phyloP scores from a whole-genome alignment of 192 early-diverging fungal species.

The Entophlyctis luteolus region DNA sequence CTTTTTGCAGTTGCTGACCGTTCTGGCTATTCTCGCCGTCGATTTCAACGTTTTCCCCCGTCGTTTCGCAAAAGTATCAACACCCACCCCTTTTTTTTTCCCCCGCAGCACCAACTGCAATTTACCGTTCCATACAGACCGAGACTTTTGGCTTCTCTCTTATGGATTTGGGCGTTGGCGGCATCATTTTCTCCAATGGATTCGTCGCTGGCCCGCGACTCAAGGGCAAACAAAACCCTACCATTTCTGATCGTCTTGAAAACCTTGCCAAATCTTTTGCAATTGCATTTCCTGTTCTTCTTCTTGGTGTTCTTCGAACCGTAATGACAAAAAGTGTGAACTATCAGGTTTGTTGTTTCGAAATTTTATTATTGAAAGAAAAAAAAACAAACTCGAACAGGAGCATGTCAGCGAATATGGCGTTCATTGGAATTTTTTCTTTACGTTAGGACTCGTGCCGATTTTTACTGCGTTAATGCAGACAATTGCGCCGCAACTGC shows the following conservation, averaged over 20 bases:
- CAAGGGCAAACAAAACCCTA: background rate
- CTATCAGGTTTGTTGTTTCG: conserved; percentile 63
- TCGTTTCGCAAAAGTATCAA: conserved; percentile 85
- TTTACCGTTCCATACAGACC: background rate
- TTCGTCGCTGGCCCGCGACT: conserved; percentile 64
- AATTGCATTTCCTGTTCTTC: conserved; percentile 63
- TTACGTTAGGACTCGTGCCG: conserved; percentile 84
- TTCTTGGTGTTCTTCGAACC: conserved; percentile 70
- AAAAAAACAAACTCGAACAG: conserved; percentile 31
- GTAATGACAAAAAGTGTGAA: conserved; percentile 73
- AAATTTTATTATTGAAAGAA: background rate
- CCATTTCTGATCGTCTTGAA: background rate
- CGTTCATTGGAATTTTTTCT: conserved; percentile 98
- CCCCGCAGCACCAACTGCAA: background rate
- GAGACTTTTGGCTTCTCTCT: conserved; percentile 20
- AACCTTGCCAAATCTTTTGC: conserved; percentile 41
- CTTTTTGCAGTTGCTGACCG: conserved; percentile 42
- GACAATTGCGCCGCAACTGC: conserved; percentile 43
- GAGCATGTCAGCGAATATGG: conserved; percentile 94
- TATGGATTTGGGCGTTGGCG: conserved; percentile 95
- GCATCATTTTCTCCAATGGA: conserved; percentile 88
- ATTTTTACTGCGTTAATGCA: conserved; percentile 68
- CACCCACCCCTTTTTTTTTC: conserved; percentile 72
- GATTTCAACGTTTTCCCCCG: conserved; percentile 91
- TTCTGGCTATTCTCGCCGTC: conserved; percentile 82